A percentile compares a stretch with the other conserved stretches of the same genome.
phyloP scores from a whole-genome alignment of 1,284 basidiomycete species.

The Malassezia globosa region DNA sequence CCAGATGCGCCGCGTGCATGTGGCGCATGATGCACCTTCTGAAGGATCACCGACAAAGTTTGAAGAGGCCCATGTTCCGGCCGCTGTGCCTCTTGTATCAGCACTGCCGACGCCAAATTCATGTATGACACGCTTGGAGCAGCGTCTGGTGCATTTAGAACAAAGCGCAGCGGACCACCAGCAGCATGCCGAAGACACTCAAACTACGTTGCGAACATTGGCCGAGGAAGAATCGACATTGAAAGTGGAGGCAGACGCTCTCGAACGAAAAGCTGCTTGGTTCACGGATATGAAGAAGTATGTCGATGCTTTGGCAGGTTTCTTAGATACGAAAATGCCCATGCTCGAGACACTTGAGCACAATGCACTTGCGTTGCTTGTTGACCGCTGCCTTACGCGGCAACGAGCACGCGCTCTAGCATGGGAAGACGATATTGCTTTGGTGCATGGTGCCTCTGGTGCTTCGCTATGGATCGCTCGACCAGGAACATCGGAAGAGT shows the following conservation, averaged over 20 bases:
- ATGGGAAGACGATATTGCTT: conserved; percentile 20
- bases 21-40: neutral
- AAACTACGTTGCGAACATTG: conserved; percentile 17
- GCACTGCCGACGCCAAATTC: conserved; percentile 30
- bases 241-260: conserved; percentile 22
- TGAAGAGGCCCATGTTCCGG: conserved; percentile 19
- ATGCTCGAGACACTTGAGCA: conserved; percentile 29
- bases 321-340: conserved; percentile 32
- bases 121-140: conserved; percentile 23
- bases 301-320: conserved; percentile 27
- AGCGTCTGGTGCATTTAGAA: conserved; percentile 20
- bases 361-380: conserved; percentile 20
- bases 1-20: conserved; percentile 26
- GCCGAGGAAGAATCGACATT: conserved; percentile 25
- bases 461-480: conserved; percentile 17
- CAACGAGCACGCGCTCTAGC: conserved; percentile 17
- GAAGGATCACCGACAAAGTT: neutral
- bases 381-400: conserved; percentile 17
- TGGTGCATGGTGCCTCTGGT: conserved; percentile 18
- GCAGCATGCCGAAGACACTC: conserved; percentile 14
- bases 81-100: conserved; percentile 23
- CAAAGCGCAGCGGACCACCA: conserved; percentile 19
- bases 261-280: conserved; percentile 34
- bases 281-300: conserved; percentile 36
- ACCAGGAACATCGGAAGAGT: neutral